These are phyloP conservation scores for Excoecaria cochinchinensis DNA, from an alignment of 345 rosid genomes.

Conservation along the genomic window DNA sequence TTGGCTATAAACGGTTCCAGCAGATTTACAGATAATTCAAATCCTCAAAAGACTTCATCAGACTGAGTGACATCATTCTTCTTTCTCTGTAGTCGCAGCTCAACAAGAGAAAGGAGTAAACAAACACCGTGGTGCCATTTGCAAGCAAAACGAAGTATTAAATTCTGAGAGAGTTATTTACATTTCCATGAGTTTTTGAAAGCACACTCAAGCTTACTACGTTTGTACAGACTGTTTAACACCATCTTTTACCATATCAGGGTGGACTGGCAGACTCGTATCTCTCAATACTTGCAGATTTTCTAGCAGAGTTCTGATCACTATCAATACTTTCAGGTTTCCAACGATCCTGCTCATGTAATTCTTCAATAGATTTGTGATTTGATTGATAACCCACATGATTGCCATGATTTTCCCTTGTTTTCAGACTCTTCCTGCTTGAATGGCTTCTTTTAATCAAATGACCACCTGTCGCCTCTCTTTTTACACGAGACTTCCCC, in stretches of 20 bases:
- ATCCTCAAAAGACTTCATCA: no score
- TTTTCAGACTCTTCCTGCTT: conserved; percentile 8
- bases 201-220: not conserved
- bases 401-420: not conserved
- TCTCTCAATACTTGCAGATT: not conserved
- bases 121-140: no score
- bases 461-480: not conserved
- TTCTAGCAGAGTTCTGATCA: not conserved
- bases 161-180: not conserved
- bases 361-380: conserved; percentile 1
- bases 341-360: conserved; percentile 27
- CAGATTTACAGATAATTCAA: not conserved
- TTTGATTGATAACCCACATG: not conserved
- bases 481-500: conserved; percentile 11
- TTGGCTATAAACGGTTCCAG: not conserved
- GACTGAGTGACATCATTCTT: no score
- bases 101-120: not conserved
- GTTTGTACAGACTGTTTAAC: not conserved
- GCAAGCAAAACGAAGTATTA: no score
- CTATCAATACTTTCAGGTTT: conserved; percentile 19
- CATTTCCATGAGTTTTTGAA: not conserved
- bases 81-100: not conserved
- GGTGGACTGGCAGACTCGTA: not conserved
- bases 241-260: not conserved
- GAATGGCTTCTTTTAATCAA: conserved; percentile 18